These are phyloP conservation scores for Mycena leptocephala DNA, from an alignment of 768 basidiomycete species.

Conservation along the genomic window DNA sequence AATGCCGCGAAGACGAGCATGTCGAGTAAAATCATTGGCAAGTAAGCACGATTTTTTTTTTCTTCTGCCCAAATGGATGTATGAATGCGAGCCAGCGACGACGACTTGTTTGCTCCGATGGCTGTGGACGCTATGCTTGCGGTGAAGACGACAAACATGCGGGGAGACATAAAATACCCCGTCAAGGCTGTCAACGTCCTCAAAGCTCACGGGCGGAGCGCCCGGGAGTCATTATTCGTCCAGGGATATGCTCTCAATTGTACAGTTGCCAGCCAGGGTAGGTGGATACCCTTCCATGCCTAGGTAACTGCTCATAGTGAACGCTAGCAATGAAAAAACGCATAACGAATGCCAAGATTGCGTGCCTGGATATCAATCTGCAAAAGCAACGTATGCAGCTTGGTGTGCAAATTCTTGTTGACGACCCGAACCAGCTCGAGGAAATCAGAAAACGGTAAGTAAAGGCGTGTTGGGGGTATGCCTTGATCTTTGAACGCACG, in stretches of 20 bases:
- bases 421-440: constrained; percentile 96
- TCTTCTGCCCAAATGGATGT: not conserved
- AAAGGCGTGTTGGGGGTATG: not conserved
- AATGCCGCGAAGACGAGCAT: constrained; percentile 99
- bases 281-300: constrained; percentile 29
- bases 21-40: constrained; percentile 98
- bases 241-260: constrained; percentile 98
- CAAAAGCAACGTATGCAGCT: constrained; percentile 98
- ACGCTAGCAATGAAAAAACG: constrained; percentile 95
- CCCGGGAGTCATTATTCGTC: constrained; percentile 94
- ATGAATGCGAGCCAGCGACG: constrained; percentile 74
- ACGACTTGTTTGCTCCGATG: constrained; percentile 98
- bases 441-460: constrained; percentile 93
- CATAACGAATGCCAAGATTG: constrained; percentile 94
- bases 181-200: constrained; percentile 99
- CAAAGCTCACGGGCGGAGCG: constrained; percentile 97
- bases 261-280: constrained; percentile 98
- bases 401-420: constrained; percentile 97
- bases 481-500: constrained; percentile 6
- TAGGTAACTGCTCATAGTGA: constrained; percentile 6
- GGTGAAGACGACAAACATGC: constrained; percentile 93
- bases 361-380: constrained; percentile 98
- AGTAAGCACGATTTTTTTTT: constrained; percentile 66
- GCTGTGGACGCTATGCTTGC: constrained; percentile 99
- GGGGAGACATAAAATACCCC: constrained; percentile 98